These are phyloP conservation scores for Candida michaelii DNA, from an alignment of 805 yeast species.

Conservation along the genomic window DNA sequence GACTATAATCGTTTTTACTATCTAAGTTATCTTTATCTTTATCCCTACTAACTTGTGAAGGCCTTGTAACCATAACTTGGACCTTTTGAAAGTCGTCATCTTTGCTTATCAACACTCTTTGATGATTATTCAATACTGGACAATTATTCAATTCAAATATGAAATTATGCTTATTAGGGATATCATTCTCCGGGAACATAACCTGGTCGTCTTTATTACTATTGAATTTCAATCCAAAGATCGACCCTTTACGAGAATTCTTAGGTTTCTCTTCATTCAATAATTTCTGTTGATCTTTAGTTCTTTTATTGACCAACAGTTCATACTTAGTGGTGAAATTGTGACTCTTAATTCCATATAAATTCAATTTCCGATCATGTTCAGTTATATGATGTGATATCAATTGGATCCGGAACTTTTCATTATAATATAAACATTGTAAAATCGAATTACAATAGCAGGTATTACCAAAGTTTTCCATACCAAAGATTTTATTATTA, in stretches of 20 bases:
- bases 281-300: conserved; percentile 28
- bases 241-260: conserved; percentile 33
- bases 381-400: conserved; percentile 28
- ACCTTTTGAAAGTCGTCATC: conserved; percentile 28
- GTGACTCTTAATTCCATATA: conserved; percentile 34
- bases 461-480: conserved; percentile 86
- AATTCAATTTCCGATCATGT: conserved; percentile 31
- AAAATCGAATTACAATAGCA: conserved; percentile 93
- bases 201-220: conserved; percentile 12
- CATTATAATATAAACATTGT: conserved; percentile 80
- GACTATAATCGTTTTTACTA: conserved; percentile 27
- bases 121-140: conserved; percentile 33
- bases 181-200: conserved; percentile 12
- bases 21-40: conserved; percentile 2
- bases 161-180: conserved; percentile 14
- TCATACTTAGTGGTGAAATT: conserved; percentile 41
- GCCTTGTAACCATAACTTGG: conserved; percentile 37
- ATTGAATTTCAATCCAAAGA: conserved; percentile 42
- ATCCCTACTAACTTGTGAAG: conserved; percentile 19
- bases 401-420: conserved; percentile 54
- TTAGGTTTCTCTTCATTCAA: conserved; percentile 21
- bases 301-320: conserved; percentile 34
- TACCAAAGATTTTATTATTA: conserved; percentile 67
- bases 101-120: conserved; percentile 29
- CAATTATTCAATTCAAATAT: conserved; percentile 22